A percentile compares a stretch with the other conserved stretches of the same genome.
Conservation (phyloP, 2,329 filamentous ascomycete genomes). For the Penicillium brevicompactum region DNA sequence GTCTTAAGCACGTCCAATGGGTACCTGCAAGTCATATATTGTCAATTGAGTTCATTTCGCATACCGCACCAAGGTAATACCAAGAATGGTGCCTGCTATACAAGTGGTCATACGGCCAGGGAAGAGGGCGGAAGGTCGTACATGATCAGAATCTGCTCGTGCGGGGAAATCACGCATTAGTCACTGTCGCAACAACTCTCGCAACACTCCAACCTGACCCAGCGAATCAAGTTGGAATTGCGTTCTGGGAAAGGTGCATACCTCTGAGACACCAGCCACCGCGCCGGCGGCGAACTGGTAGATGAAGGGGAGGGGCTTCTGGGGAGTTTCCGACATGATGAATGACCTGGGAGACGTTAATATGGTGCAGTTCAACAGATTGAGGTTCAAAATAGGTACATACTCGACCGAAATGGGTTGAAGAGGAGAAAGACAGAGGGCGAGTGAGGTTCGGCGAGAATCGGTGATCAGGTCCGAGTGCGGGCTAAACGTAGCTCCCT, state of each 20-base stretch:
- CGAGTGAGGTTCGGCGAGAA: slow-evolving; percentile 21
- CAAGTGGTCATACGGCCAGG: background rate
- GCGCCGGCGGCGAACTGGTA: slow-evolving; percentile 97
- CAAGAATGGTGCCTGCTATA: background rate
- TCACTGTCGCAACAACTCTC: background rate
- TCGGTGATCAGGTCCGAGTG: slow-evolving; percentile 19
- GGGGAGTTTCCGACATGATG: slow-evolving; percentile 61
- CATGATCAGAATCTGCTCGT: slow-evolving; percentile 32
- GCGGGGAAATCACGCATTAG: slow-evolving; percentile 24
- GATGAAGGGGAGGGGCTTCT: slow-evolving; percentile 82
- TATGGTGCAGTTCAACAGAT: background rate
- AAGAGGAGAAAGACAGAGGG: slow-evolving; percentile 1
- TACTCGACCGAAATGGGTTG: slow-evolving; percentile 6
- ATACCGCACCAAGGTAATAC: background rate
- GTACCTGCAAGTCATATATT: slow-evolving; percentile 66
- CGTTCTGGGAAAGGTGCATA: slow-evolving; percentile 50
- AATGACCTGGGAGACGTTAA: slow-evolving; percentile 11
- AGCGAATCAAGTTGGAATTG: background rate
- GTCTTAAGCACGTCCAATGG: slow-evolving; percentile 98
- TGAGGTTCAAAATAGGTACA: background rate
- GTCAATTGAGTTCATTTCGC: slow-evolving; percentile 9
- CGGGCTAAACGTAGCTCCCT: slow-evolving; percentile 4
- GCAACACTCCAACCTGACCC: background rate
- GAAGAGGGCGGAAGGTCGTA: slow-evolving; percentile 14
- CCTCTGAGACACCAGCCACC: slow-evolving; percentile 96